Conservation (phyloP, 2,329 filamentous ascomycete genomes). For the Alternaria arbusti region DNA sequence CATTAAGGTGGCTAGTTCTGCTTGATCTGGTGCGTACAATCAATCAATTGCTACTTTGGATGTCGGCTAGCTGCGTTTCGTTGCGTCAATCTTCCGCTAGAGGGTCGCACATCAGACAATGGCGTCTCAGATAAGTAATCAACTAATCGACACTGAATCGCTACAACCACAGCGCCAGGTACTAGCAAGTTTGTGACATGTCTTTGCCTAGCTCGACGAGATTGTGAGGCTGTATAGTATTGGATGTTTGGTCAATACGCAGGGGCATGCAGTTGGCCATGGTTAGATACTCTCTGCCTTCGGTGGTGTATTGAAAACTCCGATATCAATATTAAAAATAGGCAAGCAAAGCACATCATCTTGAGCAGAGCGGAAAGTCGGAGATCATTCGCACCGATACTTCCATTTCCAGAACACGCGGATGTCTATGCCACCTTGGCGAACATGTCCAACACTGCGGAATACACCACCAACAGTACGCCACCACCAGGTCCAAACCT, state of each 20-base stretch:
- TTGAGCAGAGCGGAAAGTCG: not conserved
- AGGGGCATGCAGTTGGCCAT: not conserved
- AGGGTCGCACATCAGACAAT: not conserved
- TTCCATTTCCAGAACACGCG: not conserved
- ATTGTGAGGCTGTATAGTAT: not conserved
- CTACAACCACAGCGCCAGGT: not conserved
- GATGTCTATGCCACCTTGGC: slow-evolving; percentile 18
- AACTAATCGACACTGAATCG: not conserved
- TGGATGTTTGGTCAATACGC: not conserved
- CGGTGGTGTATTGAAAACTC: not conserved
- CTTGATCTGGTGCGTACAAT: not conserved
- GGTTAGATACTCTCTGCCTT: not conserved
- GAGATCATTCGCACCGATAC: not conserved
- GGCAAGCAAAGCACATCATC: not conserved
- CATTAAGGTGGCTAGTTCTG: not conserved
- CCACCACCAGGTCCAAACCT: slow-evolving; percentile 41
- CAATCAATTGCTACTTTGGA: slow-evolving; percentile 17
- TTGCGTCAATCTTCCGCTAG: slow-evolving; percentile 1
- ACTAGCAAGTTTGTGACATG: not conserved
- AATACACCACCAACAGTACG: slow-evolving; percentile 39
- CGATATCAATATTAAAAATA: not conserved
- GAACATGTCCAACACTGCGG: slow-evolving; percentile 32
- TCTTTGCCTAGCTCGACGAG: not conserved
- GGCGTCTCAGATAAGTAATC: not conserved
- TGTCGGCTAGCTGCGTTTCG: not conserved